Base-by-base conservation (phyloP, 441 rosid species). In the Theobroma grandiflorum region DNA sequence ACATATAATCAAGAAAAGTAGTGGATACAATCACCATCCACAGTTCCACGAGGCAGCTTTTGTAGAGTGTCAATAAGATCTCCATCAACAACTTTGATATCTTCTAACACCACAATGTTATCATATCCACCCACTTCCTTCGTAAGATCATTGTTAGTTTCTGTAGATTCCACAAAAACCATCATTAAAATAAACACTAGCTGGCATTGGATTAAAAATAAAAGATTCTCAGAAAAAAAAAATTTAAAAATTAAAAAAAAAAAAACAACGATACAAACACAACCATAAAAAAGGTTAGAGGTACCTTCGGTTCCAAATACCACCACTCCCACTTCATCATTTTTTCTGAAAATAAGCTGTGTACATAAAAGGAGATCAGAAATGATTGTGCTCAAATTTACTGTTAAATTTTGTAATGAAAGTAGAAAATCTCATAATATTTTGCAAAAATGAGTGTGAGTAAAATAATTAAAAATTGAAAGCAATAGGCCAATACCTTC, bases 1-100 rank as follows among this genome's bases (percentile, higher is more conserved):
- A 18, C 22, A 80, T 63, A 42, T 42, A 78, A 58, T 45, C 64
- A 0, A n/a, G 20, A 75, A 68, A 40, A 69, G 58, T 18, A 61
- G 2, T 20, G 98, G 99, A 96, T 93, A 96, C 98, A 96, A 85
- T 95, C 98, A 26, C 98, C 98, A 76, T 85, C 38, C n/a, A 86
- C 88, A 33, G 90, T 89, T 81, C 99, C 99, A 68, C 86, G 90
- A 43, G 98, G 97, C 31, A 96, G 92, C 35, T 75, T 80, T 62
- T 86, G 87, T 52, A 91, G 80, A 79, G 78, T 57, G 57, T 91
- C 92, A 38, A 87, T 80, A 79, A 87, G 86, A 47, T 81, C 84
- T 72, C 92, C 95, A 83, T 93, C 95, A 74, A 92, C 98, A 79
- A 92, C 97, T 86, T 85, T 91, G 74, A 95, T 89, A 66, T 86